These are phyloP conservation scores for Xanthoconium purpureum DNA, from an alignment of 768 basidiomycete genomes.

Conservation along the genomic window DNA sequence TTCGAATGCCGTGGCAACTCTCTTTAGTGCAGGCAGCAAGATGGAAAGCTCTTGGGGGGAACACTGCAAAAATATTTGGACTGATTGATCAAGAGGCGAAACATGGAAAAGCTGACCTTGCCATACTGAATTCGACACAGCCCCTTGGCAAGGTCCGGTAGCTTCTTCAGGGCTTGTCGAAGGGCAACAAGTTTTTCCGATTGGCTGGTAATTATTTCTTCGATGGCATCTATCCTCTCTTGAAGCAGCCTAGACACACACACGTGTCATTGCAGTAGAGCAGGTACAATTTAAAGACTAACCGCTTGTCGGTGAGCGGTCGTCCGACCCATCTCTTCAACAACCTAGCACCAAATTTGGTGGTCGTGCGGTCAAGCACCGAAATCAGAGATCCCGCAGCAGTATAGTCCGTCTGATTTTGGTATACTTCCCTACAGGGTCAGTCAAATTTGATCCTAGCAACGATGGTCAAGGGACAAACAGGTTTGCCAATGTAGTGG, in stretches of 20 bases:
- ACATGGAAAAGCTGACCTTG: slow-evolving; percentile 50
- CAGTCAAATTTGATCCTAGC: not conserved
- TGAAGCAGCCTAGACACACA: slow-evolving; percentile 57
- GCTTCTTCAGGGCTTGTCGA: slow-evolving; percentile 61
- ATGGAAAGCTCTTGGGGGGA: slow-evolving; percentile 78
- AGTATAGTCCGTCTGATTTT: slow-evolving; percentile 80
- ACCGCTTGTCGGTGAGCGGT: slow-evolving; percentile 76
- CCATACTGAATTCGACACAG: slow-evolving; percentile 88
- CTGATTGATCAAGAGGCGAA: not conserved
- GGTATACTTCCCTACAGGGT: slow-evolving; percentile 71
- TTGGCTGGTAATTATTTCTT: slow-evolving; percentile 68
- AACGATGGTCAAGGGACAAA: slow-evolving; percentile 26
- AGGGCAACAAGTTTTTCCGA: slow-evolving; percentile 64
- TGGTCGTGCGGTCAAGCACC: slow-evolving; percentile 83
- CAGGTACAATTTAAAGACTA: slow-evolving; percentile 15
- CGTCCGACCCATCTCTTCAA: slow-evolving; percentile 83
- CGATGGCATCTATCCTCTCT: slow-evolving; percentile 78
- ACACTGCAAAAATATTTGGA: slow-evolving; percentile 44
- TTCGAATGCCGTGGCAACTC: slow-evolving; percentile 63
- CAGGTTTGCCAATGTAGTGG: slow-evolving; percentile 84
- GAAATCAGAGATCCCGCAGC: slow-evolving; percentile 76
- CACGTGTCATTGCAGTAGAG: not conserved
- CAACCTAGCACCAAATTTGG: slow-evolving; percentile 83
- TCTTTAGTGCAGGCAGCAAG: slow-evolving; percentile 72
- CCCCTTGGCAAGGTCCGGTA: slow-evolving; percentile 89